These are phyloP conservation scores for Hepatocystis sp. DNA, from an alignment of 169 alveolate species.

Conservation along the genomic window DNA sequence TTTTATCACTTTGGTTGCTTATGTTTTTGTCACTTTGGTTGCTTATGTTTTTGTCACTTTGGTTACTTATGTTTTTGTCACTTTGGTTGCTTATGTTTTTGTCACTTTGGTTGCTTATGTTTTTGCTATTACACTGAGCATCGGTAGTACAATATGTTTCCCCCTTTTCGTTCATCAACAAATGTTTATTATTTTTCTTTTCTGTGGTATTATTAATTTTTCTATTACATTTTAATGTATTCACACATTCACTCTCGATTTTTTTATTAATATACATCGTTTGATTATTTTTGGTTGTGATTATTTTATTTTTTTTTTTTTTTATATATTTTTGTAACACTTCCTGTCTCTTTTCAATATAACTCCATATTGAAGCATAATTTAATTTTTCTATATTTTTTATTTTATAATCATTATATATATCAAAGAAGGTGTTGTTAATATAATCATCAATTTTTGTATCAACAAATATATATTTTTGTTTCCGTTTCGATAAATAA, in stretches of 20 bases:
- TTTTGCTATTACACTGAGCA: too few species aligned
- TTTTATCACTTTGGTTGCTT: neutral
- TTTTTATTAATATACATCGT: neutral
- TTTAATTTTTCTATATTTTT: constrained; percentile 15
- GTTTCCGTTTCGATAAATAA: neutral
- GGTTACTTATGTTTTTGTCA: too few species aligned
- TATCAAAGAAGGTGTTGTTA: constrained; percentile 34
- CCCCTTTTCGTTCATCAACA: too few species aligned
- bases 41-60: too few species aligned
- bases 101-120: too few species aligned
- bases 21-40: neutral
- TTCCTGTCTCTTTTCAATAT: constrained; percentile 20
- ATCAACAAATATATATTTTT: constrained; percentile 28
- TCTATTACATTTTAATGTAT: too few species aligned
- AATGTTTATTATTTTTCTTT: too few species aligned
- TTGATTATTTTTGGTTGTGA: constrained; percentile 14
- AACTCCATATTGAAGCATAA: constrained; percentile 2
- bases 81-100: too few species aligned
- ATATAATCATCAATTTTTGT: constrained; percentile 26
- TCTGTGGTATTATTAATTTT: too few species aligned
- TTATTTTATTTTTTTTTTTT: constrained; percentile 12
- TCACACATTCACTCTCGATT: too few species aligned
- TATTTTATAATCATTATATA: constrained; percentile 6
- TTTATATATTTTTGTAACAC: constrained; percentile 10
- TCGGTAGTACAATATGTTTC: too few species aligned